phyloP scores from a whole-genome alignment of 2,329 filamentous ascomycete genomes.

The Calonectria montana region DNA sequence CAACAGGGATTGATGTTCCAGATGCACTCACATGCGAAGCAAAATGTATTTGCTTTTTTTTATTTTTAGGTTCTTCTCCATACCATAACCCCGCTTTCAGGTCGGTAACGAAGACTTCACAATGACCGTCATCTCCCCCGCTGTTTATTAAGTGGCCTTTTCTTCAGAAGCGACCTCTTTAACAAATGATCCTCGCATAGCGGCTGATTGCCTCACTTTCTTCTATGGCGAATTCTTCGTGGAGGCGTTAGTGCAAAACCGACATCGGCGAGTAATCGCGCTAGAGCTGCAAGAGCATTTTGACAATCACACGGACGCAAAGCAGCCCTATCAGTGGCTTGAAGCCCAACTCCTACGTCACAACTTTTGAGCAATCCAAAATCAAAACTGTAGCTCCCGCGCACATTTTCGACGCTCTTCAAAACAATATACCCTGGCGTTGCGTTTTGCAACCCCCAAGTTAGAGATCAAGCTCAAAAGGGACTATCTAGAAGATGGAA shows the following conservation, averaged over 20 bases:
- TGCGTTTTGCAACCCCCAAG: slow-evolving; percentile 60
- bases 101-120: background rate
- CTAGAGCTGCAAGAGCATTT: slow-evolving; percentile 59
- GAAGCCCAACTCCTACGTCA: slow-evolving; percentile 73
- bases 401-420: slow-evolving; percentile 67
- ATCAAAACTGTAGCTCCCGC: slow-evolving; percentile 69
- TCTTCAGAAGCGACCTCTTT: slow-evolving; percentile 1
- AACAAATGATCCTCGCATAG: slow-evolving; percentile 27
- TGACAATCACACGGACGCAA: slow-evolving; percentile 53
- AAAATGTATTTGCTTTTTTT: background rate
- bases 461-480: slow-evolving; percentile 68
- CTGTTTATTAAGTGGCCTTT: background rate
- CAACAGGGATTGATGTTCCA: background rate
- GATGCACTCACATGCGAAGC: background rate
- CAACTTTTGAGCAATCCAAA: slow-evolving; percentile 66
- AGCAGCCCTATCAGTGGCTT: slow-evolving; percentile 70
- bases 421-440: slow-evolving; percentile 56
- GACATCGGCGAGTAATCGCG: slow-evolving; percentile 57
- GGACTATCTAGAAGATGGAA: slow-evolving; percentile 64
- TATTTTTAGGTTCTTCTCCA: background rate
- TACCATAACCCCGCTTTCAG: background rate
- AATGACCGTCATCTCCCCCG: background rate
- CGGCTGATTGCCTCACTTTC: slow-evolving; percentile 54
- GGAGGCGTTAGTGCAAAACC: slow-evolving; percentile 55
- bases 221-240: slow-evolving; percentile 56